Evolutionary conservation across 2,329 filamentous ascomycete species (phyloP).

Genomic region (Chaetomium strumarium): DNA sequence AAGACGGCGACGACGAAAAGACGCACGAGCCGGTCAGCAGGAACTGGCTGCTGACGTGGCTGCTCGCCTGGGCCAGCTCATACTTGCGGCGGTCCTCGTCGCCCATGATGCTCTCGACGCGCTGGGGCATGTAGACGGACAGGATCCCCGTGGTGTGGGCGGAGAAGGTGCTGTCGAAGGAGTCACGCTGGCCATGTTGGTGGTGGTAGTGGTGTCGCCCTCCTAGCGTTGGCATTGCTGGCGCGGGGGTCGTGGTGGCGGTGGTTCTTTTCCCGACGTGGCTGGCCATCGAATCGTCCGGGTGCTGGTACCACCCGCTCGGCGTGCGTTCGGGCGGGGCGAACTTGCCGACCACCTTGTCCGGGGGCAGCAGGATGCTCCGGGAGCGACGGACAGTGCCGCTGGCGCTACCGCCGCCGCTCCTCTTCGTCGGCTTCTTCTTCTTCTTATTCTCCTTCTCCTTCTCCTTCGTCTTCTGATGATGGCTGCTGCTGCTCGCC

Average conservation of each 20-base stretch:
- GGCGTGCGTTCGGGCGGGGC: conserved; percentile 62
- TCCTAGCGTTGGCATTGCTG: neutral
- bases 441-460: too few relatives aligned
- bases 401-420: conserved; percentile 36
- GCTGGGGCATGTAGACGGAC: conserved; percentile 60
- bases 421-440: neutral
- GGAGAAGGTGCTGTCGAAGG: conserved; percentile 61
- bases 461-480: neutral
- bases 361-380: conserved; percentile 65
- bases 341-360: conserved; percentile 72
- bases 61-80: conserved; percentile 58
- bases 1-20: conserved; percentile 33
- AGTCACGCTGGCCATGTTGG: conserved; percentile 50
- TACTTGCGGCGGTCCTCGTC: conserved; percentile 72
- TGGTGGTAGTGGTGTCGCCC: neutral
- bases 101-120: conserved; percentile 71
- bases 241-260: conserved; percentile 22
- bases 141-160: conserved; percentile 51
- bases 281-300: conserved; percentile 60
- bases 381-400: conserved; percentile 36
- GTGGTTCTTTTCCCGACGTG: conserved; percentile 26
- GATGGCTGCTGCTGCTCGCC: conserved; percentile 17
- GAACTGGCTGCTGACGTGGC: conserved; percentile 38
- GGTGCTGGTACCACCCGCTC: conserved; percentile 63
- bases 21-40: conserved; percentile 21